Evolutionary conservation across 345 rosid genomes (phyloP).

Genomic region (Noccaea bulbosa): DNA sequence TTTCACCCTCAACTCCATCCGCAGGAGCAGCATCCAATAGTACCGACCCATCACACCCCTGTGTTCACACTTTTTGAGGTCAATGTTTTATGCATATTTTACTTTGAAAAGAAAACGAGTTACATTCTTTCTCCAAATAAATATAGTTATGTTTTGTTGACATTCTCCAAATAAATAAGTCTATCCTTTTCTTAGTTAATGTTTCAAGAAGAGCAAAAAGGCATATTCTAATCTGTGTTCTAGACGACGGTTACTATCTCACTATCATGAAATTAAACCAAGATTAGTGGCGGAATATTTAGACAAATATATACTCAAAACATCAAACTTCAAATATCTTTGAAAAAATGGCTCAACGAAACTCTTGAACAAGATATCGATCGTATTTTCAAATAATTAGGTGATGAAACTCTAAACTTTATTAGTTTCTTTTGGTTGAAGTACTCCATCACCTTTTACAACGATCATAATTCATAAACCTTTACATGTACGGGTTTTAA

Average conservation of each 20-base stretch:
- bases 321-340: not conserved
- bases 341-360: not conserved
- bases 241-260: slow-evolving; percentile 17
- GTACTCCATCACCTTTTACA: slow-evolving; percentile 5
- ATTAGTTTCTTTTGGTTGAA: too few relatives aligned
- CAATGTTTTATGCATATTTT: not conserved
- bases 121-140: not conserved
- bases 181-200: slow-evolving; percentile 15
- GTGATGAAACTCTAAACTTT: too few relatives aligned
- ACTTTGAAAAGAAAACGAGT: not conserved
- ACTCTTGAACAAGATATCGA: not conserved
- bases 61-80: not conserved
- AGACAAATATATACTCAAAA: not conserved
- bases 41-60: slow-evolving; percentile 67
- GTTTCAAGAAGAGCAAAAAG: not conserved
- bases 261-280: too few relatives aligned
- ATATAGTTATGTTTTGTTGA: not conserved
- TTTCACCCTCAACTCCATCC: slow-evolving; percentile 47
- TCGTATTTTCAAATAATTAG: too few relatives aligned
- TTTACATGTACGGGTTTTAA: not conserved
- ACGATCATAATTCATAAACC: not conserved
- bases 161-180: too few relatives aligned
- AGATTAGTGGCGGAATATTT: too few relatives aligned
- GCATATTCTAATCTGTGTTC: slow-evolving; percentile 13
- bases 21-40: slow-evolving; percentile 50